phyloP scores from a whole-genome alignment of 805 yeast genomes.

The Metschnikowia orientalis region DNA sequence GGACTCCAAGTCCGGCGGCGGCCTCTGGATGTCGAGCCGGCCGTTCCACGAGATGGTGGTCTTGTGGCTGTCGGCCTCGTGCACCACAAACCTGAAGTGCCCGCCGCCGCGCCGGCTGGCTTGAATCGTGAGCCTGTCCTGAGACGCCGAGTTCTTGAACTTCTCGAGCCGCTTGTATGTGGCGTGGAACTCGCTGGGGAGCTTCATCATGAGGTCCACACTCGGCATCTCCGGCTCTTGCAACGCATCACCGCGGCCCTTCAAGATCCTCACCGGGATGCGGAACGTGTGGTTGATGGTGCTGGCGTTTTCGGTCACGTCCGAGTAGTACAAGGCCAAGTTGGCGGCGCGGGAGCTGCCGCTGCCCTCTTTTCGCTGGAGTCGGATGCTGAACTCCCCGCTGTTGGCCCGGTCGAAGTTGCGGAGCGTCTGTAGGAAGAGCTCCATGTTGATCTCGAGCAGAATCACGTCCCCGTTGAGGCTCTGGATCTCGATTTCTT shows the following conservation, averaged over 20 bases:
- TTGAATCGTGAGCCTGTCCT: constrained; percentile 45
- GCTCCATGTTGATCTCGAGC: constrained; percentile 60
- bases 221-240: constrained; percentile 58
- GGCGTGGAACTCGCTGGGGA: constrained; percentile 45
- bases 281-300: constrained; percentile 61
- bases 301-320: constrained; percentile 37
- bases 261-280: constrained; percentile 64
- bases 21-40: constrained; percentile 41
- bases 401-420: constrained; percentile 53
- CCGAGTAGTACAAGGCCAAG: constrained; percentile 53
- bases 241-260: constrained; percentile 47
- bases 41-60: constrained; percentile 61
- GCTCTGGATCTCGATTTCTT: constrained; percentile 48
- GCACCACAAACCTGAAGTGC: constrained; percentile 46
- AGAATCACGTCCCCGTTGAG: constrained; percentile 50
- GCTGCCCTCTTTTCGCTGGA: constrained; percentile 41
- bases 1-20: constrained; percentile 19
- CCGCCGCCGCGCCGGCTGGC: constrained; percentile 47
- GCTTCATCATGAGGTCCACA: constrained; percentile 53
- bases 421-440: constrained; percentile 51
- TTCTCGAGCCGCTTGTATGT: constrained; percentile 63
- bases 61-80: constrained; percentile 50
- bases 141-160: constrained; percentile 42
- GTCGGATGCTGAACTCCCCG: constrained; percentile 47
- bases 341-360: constrained; percentile 41